Base-by-base conservation (phyloP, 2,329 filamentous ascomycete species). In the Apiospora sp. region DNA sequence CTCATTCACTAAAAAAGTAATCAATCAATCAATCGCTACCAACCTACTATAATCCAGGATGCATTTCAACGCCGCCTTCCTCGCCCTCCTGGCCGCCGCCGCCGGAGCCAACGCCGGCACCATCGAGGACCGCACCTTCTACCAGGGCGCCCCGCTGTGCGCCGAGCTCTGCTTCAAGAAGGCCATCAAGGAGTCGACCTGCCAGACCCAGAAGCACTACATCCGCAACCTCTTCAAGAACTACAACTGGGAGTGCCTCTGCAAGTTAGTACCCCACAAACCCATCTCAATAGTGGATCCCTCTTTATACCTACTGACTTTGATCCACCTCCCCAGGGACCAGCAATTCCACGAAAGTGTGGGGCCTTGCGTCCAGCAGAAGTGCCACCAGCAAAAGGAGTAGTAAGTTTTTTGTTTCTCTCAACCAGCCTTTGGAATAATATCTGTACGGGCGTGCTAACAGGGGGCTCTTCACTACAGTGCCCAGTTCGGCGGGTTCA, bases 111-210 rank as follows among this genome's bases (percentile, higher is more conserved):
- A 13, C 58, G 58, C 58, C 58, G 4, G 19, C 34, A 12, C 10
- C 8, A 3, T 64, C 8, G 58, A 64, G 34, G 58, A 64, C 58
- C 58, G 58, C 58, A 64, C 24, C 51, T 30, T 4, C 58, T 5
- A 22, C 54, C 22, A 58, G 14, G 34, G 34, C 19, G 8, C 58
- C 3, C 58, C 58, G 12, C 10, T 24, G 19, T 64, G 58, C 34
- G 58, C 58, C 34, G 58, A 64, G 58, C 58, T 41, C 34, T 64
- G 58, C 58, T 64, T 64, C 58, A 22, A 64, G 19, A n/a, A 64
- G 58, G 58, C 58, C 22, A 24, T 64, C 30, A 1, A n/a, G 58
- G 22, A 1, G 3, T 64, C 58, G n/a, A n/a, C n/a, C n/a, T 64
- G 58, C 58, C 5, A 4, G 30, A 14, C 14, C 34, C 58, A 64